Conservation (phyloP, 2,329 filamentous ascomycete species). For the Cyclaneusma minus region DNA sequence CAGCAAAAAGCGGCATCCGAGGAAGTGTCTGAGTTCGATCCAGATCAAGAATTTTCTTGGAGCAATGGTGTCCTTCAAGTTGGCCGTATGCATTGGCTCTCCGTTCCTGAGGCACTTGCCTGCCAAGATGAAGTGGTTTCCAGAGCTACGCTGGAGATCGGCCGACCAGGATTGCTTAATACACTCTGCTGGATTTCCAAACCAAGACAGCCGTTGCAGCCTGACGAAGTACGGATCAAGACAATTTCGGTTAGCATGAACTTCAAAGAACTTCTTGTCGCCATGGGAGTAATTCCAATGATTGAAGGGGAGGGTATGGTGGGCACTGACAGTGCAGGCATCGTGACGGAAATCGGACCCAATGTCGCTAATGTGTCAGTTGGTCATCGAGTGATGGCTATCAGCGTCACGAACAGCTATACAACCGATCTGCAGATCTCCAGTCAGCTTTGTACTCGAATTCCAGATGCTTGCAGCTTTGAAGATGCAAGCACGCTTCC, state of each 20-base stretch:
- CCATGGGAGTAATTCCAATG: conserved; percentile 9
- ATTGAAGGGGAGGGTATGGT: conserved; percentile 6
- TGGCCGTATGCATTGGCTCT: conserved; percentile 10
- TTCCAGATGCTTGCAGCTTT: conserved; percentile 6
- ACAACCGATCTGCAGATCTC: conserved; percentile 1
- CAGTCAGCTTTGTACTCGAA: conserved; percentile 9
- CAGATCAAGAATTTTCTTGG: conserved; percentile 17
- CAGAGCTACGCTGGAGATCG: conserved; percentile 6
- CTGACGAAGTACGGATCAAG: conserved; percentile 6
- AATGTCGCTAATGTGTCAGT: conserved; percentile 8
- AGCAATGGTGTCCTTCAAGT: conserved; percentile 11
- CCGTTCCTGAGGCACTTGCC: conserved; percentile 6
- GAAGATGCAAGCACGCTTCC: conserved; percentile 5
- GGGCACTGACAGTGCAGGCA: conserved; percentile 13
- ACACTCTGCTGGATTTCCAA: conserved; percentile 8
- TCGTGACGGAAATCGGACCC: conserved; percentile 13
- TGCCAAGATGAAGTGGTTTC: not conserved
- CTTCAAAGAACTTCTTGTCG: conserved; percentile 13
- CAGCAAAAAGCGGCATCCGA: conserved; percentile 1
- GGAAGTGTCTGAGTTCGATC: conserved; percentile 4
- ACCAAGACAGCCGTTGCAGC: not conserved
- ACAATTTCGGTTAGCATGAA: conserved; percentile 6
- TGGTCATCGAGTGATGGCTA: conserved; percentile 11
- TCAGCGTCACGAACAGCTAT: conserved; percentile 4
- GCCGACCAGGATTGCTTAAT: conserved; percentile 7